Base-by-base conservation (phyloP, 2,329 filamentous ascomycete species). In the Pleurostoma richardsiae region DNA sequence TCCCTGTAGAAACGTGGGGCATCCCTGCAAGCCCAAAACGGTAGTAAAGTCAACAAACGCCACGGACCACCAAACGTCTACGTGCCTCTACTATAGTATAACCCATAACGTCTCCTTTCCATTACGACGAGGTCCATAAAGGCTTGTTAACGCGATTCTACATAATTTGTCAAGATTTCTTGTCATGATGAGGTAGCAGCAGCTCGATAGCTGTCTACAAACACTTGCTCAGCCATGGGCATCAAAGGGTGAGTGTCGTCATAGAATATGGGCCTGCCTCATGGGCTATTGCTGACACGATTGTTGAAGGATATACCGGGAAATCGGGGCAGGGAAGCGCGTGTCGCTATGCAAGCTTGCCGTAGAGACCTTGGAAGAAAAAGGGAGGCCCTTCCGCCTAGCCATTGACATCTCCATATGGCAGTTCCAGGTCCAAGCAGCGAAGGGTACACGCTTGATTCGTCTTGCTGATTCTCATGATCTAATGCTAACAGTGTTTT, bases 381-480 rank as follows among this genome's bases (percentile, higher is more conserved):
- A 81, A 8, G 77, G 79, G 28, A 79, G 85, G 2, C 91, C 91
- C 0, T 73, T 97, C 39, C 85, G 91, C 39, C 76, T 99, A 41
- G 94, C 94, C 38, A 87, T 99, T 53, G 94, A 99, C 62, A 87
- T 95, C 56, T 90, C 90, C 3, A 97, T 99, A 61, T 99, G 94
- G 94, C 86, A 96, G 40, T 97, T 96, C 60, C 94, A 99, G 60
- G 85, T 85, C 10, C 90, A 95, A 61, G 85, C 89, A 10, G 88
- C 88, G 19, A 83, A 83, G 70, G 90, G 82, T 79, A 59, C 30
- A 29, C 10, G 19, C 19, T 19, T 19, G 5, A 8, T 10, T 41
- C 28, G 28, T 28, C 33, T 30, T 31, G 7, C 6, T 8, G n/a
- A 27, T 40, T 29, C 38, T 11, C 39, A 26, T 31, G 38, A 43